Conservation (phyloP, 352 stramenopile genomes). For the Halophytophthora batemanensis region DNA sequence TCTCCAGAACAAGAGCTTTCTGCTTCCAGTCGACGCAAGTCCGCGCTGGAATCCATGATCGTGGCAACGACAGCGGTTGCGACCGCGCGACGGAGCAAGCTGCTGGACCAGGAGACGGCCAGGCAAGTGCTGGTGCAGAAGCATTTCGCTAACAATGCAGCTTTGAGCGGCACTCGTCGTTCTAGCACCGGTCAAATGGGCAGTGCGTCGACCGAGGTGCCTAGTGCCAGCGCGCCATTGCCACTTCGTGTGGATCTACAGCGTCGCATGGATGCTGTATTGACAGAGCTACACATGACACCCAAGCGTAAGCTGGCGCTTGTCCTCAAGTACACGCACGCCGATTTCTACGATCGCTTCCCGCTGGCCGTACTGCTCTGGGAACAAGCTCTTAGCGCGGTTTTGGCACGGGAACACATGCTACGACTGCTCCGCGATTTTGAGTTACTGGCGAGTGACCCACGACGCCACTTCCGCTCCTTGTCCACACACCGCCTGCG, state of each 20-base stretch:
- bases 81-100: constrained; percentile 28
- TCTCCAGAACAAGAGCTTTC: constrained; percentile 13
- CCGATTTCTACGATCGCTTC: constrained; percentile 56
- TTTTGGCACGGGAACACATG: constrained; percentile 42
- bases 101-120: constrained; percentile 36
- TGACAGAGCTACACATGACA: constrained; percentile 42
- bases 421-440: constrained; percentile 41
- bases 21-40: constrained; percentile 24
- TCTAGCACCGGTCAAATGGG: too few species aligned
- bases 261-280: constrained; percentile 50
- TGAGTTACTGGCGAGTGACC: constrained; percentile 62
- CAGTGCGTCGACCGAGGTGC: too few species aligned
- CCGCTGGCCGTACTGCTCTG: constrained; percentile 57
- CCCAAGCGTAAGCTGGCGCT: constrained; percentile 57
- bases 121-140: constrained; percentile 47
- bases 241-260: constrained; percentile 60
- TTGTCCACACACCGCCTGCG: constrained; percentile 58
- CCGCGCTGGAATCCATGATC: constrained; percentile 45
- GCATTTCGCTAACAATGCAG: constrained; percentile 27
- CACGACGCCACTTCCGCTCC: constrained; percentile 62
- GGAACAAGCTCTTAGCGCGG: constrained; percentile 44
- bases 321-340: constrained; percentile 78
- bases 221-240: constrained; percentile 39
- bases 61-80: constrained; percentile 14
- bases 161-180: neutral